Conservation (phyloP, 2,329 filamentous ascomycete genomes). For the Geoglossum cookeanum region DNA sequence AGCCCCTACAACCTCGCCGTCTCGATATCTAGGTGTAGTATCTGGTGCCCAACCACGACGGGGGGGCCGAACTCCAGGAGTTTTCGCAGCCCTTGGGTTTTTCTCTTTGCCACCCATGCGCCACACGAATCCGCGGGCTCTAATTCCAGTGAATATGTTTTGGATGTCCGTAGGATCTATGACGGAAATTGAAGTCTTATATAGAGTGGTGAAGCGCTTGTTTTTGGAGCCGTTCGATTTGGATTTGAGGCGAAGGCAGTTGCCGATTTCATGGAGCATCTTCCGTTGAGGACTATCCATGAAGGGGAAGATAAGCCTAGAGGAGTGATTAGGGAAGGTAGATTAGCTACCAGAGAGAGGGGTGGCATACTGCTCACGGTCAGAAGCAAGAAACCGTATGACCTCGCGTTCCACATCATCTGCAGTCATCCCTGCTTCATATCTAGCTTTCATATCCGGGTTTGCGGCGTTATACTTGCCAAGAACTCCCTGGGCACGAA, state of each 20-base stretch:
- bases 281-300: constrained; percentile 67
- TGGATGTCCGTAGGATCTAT: constrained; percentile 29
- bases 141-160: constrained; percentile 30
- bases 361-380: constrained; percentile 38
- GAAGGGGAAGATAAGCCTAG: constrained; percentile 55
- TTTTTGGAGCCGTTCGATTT: constrained; percentile 61
- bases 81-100: neutral
- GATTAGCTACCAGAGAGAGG: constrained; percentile 5
- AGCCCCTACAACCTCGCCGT: constrained; percentile 78
- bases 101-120: neutral
- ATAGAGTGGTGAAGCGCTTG: constrained; percentile 54
- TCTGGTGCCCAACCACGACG: constrained; percentile 10
- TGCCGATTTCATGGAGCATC: constrained; percentile 60
- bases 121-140: constrained; percentile 33
- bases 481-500: constrained; percentile 46
- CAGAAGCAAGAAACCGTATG: constrained; percentile 45
- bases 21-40: constrained; percentile 39
- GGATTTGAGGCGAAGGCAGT: constrained; percentile 58
- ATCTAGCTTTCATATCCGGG: constrained; percentile 48
- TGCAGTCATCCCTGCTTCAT: constrained; percentile 50
- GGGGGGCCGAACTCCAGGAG: constrained; percentile 14
- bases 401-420: constrained; percentile 51
- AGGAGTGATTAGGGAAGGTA: neutral
- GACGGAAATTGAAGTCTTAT: constrained; percentile 50
- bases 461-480: constrained; percentile 33